A percentile compares a stretch with the other conserved stretches of the same genome.
Conservation (phyloP, 2,329 filamentous ascomycete genomes). For the Cladosporium sp. region DNA sequence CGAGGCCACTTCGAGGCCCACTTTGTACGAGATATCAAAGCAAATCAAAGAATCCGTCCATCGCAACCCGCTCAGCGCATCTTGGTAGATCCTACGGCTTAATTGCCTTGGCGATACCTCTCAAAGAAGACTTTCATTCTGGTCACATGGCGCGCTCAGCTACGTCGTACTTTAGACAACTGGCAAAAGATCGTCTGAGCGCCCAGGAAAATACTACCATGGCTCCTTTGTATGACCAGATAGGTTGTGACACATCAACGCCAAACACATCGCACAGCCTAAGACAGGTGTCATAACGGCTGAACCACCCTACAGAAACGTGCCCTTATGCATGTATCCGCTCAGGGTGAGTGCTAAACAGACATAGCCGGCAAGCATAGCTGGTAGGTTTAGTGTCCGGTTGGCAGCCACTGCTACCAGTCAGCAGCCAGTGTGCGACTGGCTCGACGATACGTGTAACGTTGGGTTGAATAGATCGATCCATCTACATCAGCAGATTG, state of each 20-base stretch:
- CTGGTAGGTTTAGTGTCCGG: not conserved
- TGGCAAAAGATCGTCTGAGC: not conserved
- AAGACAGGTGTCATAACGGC: not conserved
- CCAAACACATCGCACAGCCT: not conserved
- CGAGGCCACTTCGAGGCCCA: not conserved
- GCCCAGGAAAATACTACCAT: not conserved
- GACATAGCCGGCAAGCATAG: not conserved
- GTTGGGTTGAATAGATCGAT: not conserved
- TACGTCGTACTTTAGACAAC: not conserved
- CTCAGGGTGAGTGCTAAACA: not conserved
- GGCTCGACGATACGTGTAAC: not conserved
- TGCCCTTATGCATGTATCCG: not conserved
- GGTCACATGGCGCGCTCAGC: not conserved
- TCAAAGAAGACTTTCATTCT: not conserved
- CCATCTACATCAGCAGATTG: not conserved
- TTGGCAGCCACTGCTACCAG: not conserved
- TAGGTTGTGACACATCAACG: not conserved
- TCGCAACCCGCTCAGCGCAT: not conserved
- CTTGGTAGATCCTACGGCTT: not conserved
- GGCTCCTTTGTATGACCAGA: not conserved
- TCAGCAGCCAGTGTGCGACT: constrained; percentile 2
- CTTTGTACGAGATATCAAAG: not conserved
- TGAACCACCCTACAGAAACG: not conserved
- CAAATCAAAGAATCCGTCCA: not conserved
- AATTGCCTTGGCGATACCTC: not conserved